Conservation (phyloP, 2,329 filamentous ascomycete species). For the Emergomyces pasteurianus region DNA sequence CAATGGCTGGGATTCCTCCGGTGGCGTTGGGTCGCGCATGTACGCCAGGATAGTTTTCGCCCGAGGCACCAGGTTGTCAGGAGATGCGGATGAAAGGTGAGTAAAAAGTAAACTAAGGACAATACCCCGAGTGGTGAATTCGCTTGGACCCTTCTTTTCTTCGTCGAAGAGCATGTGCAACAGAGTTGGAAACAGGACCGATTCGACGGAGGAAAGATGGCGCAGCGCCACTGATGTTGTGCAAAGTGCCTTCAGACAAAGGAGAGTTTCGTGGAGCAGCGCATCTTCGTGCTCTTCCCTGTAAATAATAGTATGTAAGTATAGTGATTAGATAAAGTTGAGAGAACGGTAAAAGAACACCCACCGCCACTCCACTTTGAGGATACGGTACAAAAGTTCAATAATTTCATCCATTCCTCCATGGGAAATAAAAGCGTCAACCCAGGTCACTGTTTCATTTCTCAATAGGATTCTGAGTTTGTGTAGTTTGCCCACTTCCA, state of each 20-base stretch:
- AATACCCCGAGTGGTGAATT: slow-evolving; percentile 86
- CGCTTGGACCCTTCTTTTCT: slow-evolving; percentile 94
- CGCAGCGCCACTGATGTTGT: slow-evolving; percentile 79
- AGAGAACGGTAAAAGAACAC: slow-evolving; percentile 16
- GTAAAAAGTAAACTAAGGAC: slow-evolving; percentile 82
- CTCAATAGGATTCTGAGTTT: slow-evolving; percentile 80
- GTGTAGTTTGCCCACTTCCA: slow-evolving; percentile 91
- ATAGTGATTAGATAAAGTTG: not conserved
- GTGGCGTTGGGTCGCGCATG: slow-evolving; percentile 64
- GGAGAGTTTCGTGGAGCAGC: slow-evolving; percentile 77
- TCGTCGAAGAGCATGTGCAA: slow-evolving; percentile 87
- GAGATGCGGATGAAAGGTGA: slow-evolving; percentile 60
- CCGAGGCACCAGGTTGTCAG: slow-evolving; percentile 52
- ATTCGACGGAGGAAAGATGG: slow-evolving; percentile 68
- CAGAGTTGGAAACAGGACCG: slow-evolving; percentile 71
- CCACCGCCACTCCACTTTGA: slow-evolving; percentile 91
- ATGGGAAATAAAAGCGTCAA: slow-evolving; percentile 77
- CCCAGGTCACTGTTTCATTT: slow-evolving; percentile 94
- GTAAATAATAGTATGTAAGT: slow-evolving; percentile 16
- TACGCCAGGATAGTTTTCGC: slow-evolving; percentile 66
- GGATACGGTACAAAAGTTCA: slow-evolving; percentile 73
- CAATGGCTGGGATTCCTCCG: slow-evolving; percentile 63
- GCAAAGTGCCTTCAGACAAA: slow-evolving; percentile 88
- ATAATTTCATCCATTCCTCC: slow-evolving; percentile 91
- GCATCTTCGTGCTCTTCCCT: slow-evolving; percentile 94